Evolutionary conservation across 2,329 filamentous ascomycete species (phyloP).

Genomic region (Pseudogymnoascus sp.): DNA sequence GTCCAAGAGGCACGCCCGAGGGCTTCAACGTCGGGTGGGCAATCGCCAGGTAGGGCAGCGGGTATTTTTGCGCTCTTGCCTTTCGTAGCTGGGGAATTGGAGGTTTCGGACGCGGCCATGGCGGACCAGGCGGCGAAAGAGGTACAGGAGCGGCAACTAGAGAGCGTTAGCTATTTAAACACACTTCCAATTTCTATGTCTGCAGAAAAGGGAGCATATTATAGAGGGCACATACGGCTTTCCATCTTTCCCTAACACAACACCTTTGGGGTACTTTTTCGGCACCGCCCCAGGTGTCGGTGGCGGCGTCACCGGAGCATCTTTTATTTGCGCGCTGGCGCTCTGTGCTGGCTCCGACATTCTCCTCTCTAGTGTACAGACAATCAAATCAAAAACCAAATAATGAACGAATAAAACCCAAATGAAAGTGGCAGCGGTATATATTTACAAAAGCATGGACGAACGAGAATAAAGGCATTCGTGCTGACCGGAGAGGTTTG

Average conservation of each 20-base stretch:
- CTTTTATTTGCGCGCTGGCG: conserved; percentile 25
- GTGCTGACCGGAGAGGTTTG: neutral
- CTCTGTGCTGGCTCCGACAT: conserved; percentile 18
- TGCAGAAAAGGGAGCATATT: neutral
- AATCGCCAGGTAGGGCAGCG: conserved; percentile 49
- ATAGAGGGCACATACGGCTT: conserved; percentile 58
- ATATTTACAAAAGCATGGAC: neutral
- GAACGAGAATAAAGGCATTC: conserved; percentile 8
- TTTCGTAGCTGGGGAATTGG: conserved; percentile 32
- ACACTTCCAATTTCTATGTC: conserved; percentile 10
- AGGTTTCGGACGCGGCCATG: conserved; percentile 40
- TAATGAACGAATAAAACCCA: neutral
- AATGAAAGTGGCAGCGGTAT: neutral
- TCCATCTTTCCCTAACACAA: conserved; percentile 70
- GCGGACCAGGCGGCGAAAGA: conserved; percentile 41
- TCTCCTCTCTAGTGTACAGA: neutral
- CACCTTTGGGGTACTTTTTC: conserved; percentile 56
- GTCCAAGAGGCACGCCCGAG: conserved; percentile 90
- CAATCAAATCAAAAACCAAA: neutral
- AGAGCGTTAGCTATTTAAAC: conserved; percentile 22
- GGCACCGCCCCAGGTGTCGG: conserved; percentile 19
- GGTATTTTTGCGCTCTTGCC: conserved; percentile 31
- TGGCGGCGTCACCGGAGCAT: conserved; percentile 17
- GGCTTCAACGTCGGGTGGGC: conserved; percentile 80
- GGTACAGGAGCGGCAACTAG: conserved; percentile 63